Percentiles rank a stretch among this genome's conserved stretches.
Conservation (phyloP, 2,329 filamentous ascomycete genomes). For the Aureobasidium musti region DNA sequence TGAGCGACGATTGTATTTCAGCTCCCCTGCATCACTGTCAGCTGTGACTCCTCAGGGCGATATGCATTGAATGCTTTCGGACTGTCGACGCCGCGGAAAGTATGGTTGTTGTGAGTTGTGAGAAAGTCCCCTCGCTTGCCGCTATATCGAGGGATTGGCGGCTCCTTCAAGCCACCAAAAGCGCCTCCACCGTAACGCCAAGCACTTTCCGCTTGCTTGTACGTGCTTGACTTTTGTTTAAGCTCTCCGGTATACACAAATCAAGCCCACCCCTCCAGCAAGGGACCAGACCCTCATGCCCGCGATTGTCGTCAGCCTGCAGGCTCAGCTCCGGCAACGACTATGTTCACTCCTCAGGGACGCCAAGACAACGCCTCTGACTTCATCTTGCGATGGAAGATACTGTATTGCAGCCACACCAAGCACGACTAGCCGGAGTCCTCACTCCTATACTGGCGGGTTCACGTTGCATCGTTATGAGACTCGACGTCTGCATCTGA, state of each 20-base stretch:
- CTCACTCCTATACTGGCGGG: background rate
- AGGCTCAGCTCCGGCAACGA: background rate
- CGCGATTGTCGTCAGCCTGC: background rate
- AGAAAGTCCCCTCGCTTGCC: background rate
- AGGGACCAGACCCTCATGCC: background rate
- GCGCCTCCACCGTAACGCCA: constrained; percentile 12
- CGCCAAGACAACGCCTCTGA: background rate
- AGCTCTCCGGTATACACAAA: background rate
- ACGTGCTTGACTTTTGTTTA: background rate
- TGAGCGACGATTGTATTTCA: too few species aligned
- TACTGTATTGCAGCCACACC: too few species aligned
- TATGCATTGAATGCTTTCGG: constrained; percentile 3
- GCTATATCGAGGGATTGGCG: too few species aligned
- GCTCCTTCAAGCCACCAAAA: background rate
- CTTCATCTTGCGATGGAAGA: too few species aligned
- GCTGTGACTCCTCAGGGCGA: background rate
- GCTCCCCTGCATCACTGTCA: too few species aligned
- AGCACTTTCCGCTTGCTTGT: background rate
- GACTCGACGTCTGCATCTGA: too few species aligned
- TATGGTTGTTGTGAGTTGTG: background rate
- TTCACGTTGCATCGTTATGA: too few species aligned
- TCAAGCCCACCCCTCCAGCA: too few species aligned
- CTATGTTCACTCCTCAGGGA: background rate
- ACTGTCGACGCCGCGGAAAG: background rate
- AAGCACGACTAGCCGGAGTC: background rate